Evolutionary conservation across 1,284 basidiomycete species (phyloP), one percentile per base, ranked within the genome.

Genomic region (Malassezia vespertilionis): DNA sequence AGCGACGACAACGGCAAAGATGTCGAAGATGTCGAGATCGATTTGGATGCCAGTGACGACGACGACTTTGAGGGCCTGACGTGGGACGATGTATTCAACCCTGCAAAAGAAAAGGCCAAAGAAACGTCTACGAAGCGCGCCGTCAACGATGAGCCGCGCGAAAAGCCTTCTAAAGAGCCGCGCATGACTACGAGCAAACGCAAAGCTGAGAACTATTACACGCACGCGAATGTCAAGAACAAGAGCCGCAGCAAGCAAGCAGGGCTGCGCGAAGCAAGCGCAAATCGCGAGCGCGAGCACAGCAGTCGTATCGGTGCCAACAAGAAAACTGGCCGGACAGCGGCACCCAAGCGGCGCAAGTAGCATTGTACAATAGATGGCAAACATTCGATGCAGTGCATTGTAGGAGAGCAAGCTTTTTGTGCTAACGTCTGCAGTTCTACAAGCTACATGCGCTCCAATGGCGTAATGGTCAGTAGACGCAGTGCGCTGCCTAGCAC

Each of bases 201-300:
- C 75, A 90, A 87, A 74, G 80, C 86, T 14, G 78, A 79, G 50
- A 96, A 96, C 75, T 97, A 89, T 76, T 95, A 87, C 75, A 69
- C 68, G 12, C 56, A 65, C 43, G 70, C 69, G 48, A 72, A 72
- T 48, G 67, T 71, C 51, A 71, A 71, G 64, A 69, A 69, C 61
- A 63, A 65, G 59, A 69, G 65, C 46, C 54, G 65, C 27, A 58
- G 54, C 43, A 81, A 82, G 44, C 56, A 58, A 43, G 49, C 53
- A 12, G 54, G 43, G 9, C 45, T 47, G 5, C 40, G 46, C 32
- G 56, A 55, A 20, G 27, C 43, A n/a, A 33, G 21, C 17, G 51
- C 52, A 14, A 37, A 24, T 15, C 49, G 51, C 33, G 40, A 50
- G 36, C 50, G 49, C 27, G 57, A 62, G 46, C 53, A 61, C 22